Evolutionary conservation across 2,329 filamentous ascomycete genomes (phyloP).

Genomic region (Colletotrichum eremochloae): DNA sequence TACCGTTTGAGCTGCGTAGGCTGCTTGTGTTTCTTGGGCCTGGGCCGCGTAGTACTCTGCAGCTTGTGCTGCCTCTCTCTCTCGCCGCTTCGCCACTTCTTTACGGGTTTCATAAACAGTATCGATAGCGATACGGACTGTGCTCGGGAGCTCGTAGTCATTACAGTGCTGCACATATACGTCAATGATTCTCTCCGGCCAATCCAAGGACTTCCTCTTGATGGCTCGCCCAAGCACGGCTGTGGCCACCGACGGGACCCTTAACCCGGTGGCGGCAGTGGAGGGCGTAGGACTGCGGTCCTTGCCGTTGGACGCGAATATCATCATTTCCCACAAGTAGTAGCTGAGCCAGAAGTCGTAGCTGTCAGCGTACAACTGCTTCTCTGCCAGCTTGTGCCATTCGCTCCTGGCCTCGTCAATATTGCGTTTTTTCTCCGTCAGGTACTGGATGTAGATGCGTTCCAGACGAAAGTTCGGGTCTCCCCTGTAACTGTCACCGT

Average conservation of each 20-base stretch:
- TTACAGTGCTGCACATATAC: constrained; percentile 86
- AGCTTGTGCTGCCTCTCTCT: constrained; percentile 73
- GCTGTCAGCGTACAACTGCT: constrained; percentile 77
- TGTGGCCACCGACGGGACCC: constrained; percentile 81
- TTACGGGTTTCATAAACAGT: constrained; percentile 78
- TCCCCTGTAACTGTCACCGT: constrained; percentile 82
- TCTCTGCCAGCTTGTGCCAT: constrained; percentile 78
- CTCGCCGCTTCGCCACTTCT: constrained; percentile 72
- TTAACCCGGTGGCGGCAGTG: constrained; percentile 61
- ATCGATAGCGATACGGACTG: constrained; percentile 80
- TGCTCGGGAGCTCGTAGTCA: constrained; percentile 85
- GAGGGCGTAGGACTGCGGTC: constrained; percentile 66
- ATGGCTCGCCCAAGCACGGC: constrained; percentile 81
- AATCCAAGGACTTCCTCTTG: constrained; percentile 73
- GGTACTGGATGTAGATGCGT: constrained; percentile 90
- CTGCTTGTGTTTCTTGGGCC: constrained; percentile 50
- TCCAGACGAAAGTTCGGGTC: constrained; percentile 92
- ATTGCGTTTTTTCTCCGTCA: constrained; percentile 86
- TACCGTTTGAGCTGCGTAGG: constrained; percentile 46
- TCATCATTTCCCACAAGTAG: constrained; percentile 90
- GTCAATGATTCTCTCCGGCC: constrained; percentile 81
- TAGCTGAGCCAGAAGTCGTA: constrained; percentile 96
- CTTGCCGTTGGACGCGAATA: constrained; percentile 65
- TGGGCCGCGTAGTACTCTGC: constrained; percentile 64
- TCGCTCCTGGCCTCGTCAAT: constrained; percentile 81